Percentiles rank a stretch among this genome's conserved stretches.
phyloP scores from a whole-genome alignment of 2,329 filamentous ascomycete genomes.

The Stemphylium vesicarium region DNA sequence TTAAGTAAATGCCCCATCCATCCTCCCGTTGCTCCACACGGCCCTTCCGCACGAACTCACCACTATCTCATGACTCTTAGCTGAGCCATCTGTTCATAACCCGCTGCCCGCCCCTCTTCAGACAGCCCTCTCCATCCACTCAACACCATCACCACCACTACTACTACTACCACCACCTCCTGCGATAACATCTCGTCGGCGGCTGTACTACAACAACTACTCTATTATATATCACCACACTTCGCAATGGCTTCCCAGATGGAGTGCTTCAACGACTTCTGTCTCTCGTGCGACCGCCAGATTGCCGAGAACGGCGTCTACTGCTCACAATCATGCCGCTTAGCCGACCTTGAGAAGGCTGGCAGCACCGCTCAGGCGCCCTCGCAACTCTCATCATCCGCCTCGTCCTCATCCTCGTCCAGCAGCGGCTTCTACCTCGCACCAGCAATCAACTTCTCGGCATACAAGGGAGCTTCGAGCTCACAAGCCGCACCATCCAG shows the following conservation, averaged over 20 bases:
- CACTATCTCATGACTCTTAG: conserved; percentile 28
- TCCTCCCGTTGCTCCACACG: conserved; percentile 37
- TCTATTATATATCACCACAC: conserved; percentile 3
- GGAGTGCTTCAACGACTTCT: conserved; percentile 89
- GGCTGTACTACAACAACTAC: conserved; percentile 1
- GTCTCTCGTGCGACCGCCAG: conserved; percentile 91
- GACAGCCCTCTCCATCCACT: background rate
- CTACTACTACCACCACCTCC: background rate
- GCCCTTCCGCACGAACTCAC: conserved; percentile 27
- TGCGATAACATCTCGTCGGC: background rate
- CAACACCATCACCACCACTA: background rate
- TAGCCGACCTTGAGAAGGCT: conserved; percentile 83
- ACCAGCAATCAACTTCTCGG: conserved; percentile 76
- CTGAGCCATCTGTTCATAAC: conserved; percentile 6
- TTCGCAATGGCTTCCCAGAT: conserved; percentile 51
- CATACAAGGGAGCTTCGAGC: conserved; percentile 65
- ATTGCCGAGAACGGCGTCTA: conserved; percentile 77
- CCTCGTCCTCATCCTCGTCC: conserved; percentile 58
- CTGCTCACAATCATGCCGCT: conserved; percentile 89
- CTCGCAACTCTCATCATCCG: conserved; percentile 60
- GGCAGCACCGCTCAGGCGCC: conserved; percentile 46
- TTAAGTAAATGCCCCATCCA: conserved; percentile 38
- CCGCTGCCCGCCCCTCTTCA: conserved; percentile 8
- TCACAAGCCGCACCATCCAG: conserved; percentile 55
- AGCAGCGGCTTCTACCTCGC: conserved; percentile 69